Percentiles rank a stretch among this genome's conserved stretches.
Conservation (phyloP, 2,329 filamentous ascomycete species). For the Cladosporium sp. region DNA sequence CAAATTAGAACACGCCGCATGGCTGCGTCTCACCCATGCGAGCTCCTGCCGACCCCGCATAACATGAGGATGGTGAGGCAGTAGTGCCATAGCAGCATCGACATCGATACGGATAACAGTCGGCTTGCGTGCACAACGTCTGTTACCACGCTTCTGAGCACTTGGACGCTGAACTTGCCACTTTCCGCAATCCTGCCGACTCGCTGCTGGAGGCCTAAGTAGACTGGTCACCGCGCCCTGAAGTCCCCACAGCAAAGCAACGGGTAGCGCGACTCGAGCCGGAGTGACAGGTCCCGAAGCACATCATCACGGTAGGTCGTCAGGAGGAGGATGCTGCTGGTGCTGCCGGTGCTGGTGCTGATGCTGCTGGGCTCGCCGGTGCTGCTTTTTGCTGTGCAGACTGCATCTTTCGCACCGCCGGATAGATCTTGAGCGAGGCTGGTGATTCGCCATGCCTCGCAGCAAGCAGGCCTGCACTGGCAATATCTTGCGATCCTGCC, state of each 20-base stretch:
- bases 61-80: neutral
- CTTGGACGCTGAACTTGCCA: neutral
- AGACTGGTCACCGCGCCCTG: too few species aligned
- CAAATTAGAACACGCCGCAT: conserved; percentile 1
- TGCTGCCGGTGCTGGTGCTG: too few species aligned
- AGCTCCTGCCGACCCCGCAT: conserved; percentile 3
- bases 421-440: neutral
- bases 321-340: neutral
- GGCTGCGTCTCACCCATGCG: conserved; percentile 3
- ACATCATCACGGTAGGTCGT: neutral
- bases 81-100: neutral
- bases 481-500: conserved; percentile 7
- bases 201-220: neutral
- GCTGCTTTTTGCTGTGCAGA: too few species aligned
- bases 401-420: neutral
- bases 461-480: conserved; percentile 7
- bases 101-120: neutral
- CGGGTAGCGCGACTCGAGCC: too few species aligned
- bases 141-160: neutral
- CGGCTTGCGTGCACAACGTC: neutral
- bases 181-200: conserved; percentile 4
- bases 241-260: too few species aligned
- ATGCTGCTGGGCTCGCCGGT: too few species aligned
- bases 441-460: neutral
- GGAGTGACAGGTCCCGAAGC: too few species aligned